Percentiles rank a stretch among this genome's conserved stretches.
Conservation (phyloP, 257 asterid genomes). For the Forsythia suspensa region DNA sequence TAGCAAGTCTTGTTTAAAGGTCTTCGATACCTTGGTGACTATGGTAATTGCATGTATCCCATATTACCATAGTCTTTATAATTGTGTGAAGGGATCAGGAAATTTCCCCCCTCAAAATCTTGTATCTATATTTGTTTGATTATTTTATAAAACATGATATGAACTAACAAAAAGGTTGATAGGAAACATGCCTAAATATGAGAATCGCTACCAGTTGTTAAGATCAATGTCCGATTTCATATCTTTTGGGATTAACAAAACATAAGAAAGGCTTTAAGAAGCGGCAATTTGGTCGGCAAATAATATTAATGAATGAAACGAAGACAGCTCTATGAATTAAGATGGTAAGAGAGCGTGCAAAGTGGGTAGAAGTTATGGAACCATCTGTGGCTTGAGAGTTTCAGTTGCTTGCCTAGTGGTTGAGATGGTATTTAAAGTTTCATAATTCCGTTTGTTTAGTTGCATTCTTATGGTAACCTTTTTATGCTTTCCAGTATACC, state of each 20-base stretch:
- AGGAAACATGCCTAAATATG: background rate
- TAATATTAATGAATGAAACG: background rate
- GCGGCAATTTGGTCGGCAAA: background rate
- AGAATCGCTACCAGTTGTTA: slow-evolving; percentile 2
- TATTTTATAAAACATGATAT: slow-evolving; percentile 6
- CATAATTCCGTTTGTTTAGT: background rate
- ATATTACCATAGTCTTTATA: slow-evolving; percentile 17
- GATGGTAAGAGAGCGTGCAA: slow-evolving; percentile 1
- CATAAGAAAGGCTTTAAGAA: background rate
- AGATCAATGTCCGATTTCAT: background rate
- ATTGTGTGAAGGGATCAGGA: background rate
- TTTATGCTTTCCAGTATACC: too few species aligned
- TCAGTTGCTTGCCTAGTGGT: slow-evolving; percentile 3
- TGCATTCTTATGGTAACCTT: background rate
- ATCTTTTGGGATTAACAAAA: slow-evolving; percentile 1
- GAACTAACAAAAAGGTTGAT: background rate
- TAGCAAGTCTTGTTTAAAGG: slow-evolving; percentile 78
- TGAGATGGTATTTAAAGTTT: slow-evolving; percentile 1
- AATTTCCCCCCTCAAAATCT: background rate
- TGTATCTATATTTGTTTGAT: background rate
- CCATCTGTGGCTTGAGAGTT: background rate
- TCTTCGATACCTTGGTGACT: slow-evolving; percentile 88
- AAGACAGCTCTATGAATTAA: background rate
- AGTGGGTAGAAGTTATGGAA: background rate
- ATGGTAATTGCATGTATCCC: slow-evolving; percentile 57